Conservation (phyloP, 371 early-diverging fungal species). For the Mucor mucedo region DNA sequence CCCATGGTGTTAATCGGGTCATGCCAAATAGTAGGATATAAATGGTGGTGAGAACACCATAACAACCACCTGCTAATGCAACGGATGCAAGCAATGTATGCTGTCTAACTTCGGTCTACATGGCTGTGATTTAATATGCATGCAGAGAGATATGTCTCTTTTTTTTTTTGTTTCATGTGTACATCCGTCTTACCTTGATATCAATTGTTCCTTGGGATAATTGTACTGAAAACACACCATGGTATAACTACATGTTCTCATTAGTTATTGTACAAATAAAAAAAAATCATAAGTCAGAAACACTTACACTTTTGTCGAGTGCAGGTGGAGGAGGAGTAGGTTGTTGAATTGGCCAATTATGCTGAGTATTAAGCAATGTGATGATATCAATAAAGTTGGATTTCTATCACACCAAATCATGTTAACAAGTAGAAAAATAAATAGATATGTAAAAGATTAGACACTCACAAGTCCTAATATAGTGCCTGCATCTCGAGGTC, state of each 20-base stretch:
- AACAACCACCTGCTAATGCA: conserved; percentile 50
- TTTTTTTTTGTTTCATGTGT: background rate
- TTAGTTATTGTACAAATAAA: background rate
- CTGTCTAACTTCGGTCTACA: conserved; percentile 45
- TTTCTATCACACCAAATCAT: conserved; percentile 12
- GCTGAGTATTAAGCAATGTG: conserved; percentile 30
- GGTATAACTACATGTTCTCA: conserved; percentile 25
- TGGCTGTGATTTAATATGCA: background rate
- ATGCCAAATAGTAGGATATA: conserved; percentile 52
- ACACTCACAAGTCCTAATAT: conserved; percentile 41
- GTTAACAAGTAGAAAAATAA: background rate
- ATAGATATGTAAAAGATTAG: background rate
- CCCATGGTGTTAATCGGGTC: conserved; percentile 50
- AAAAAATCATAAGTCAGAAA: too few species aligned
- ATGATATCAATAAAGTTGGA: conserved; percentile 40
- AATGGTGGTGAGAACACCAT: conserved; percentile 43
- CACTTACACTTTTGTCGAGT: conserved; percentile 21
- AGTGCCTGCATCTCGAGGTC: conserved; percentile 29
- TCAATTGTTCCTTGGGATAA: conserved; percentile 37
- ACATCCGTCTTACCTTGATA: conserved; percentile 30
- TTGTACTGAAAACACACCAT: conserved; percentile 43
- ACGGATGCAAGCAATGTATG: conserved; percentile 44
- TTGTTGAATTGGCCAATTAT: conserved; percentile 39
- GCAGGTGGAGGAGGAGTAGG: background rate
- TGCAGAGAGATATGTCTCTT: background rate